These are phyloP conservation scores for Hordeum pubiflorum DNA, from an alignment of 202 grass and related monocot species.

Conservation along the genomic window DNA sequence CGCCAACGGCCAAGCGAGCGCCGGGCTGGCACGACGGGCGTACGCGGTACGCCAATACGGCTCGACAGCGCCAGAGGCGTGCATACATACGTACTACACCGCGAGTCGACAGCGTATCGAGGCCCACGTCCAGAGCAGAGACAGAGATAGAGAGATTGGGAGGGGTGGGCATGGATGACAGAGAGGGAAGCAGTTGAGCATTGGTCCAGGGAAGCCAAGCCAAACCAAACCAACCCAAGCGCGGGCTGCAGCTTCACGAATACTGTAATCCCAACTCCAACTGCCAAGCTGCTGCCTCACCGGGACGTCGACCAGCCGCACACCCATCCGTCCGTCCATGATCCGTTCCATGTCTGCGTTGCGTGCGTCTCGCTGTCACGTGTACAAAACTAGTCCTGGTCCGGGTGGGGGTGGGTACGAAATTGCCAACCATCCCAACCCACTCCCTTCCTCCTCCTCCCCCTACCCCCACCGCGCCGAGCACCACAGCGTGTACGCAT, in stretches of 20 bases:
- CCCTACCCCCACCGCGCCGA: neutral
- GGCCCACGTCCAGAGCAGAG: neutral
- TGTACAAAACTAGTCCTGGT: neutral
- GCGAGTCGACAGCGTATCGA: too few relatives aligned
- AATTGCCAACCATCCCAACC: slow-evolving; percentile 20
- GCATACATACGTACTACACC: neutral
- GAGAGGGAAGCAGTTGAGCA: slow-evolving; percentile 3
- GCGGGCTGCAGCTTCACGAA: neutral
- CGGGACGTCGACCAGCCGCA: neutral
- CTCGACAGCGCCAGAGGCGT: neutral
- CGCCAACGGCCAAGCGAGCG: neutral
- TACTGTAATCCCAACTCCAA: neutral
- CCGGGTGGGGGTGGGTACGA: neutral
- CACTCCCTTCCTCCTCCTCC: neutral
- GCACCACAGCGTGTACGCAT: neutral
- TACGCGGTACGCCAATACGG: neutral
- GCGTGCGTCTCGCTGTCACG: slow-evolving; percentile 18
- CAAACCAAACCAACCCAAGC: neutral
- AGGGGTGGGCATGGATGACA: neutral
- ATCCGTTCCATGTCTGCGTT: neutral
- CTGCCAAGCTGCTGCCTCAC: neutral
- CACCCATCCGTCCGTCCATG: too few relatives aligned
- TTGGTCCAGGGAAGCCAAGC: neutral
- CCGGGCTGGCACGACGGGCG: neutral
- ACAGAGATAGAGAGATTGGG: neutral